A percentile compares a stretch with the other conserved stretches of the same genome.
phyloP scores from a whole-genome alignment of 2,329 filamentous ascomycete species.

The Microdochium bolleyi region DNA sequence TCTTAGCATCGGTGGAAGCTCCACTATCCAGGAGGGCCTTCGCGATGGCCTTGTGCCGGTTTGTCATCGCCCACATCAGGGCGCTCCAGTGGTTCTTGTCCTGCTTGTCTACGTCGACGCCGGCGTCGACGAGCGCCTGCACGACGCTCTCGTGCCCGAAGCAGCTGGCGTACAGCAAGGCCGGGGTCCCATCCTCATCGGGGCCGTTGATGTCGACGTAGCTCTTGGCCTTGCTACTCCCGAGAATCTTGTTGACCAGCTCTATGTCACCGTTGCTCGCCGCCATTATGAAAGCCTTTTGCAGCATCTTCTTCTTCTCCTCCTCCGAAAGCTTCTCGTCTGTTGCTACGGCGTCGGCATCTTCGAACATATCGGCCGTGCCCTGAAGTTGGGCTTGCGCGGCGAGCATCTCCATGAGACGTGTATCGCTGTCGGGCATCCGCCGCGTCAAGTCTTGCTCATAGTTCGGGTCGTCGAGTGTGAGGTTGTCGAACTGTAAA shows the following conservation, averaged over 20 bases:
- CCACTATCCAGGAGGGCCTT: slow-evolving; percentile 88
- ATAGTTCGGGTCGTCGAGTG: slow-evolving; percentile 70
- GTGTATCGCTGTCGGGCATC: slow-evolving; percentile 68
- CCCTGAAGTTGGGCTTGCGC: slow-evolving; percentile 83
- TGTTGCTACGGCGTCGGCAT: slow-evolving; percentile 71
- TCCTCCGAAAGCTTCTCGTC: slow-evolving; percentile 65
- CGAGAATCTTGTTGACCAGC: slow-evolving; percentile 67
- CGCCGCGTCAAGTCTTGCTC: slow-evolving; percentile 54
- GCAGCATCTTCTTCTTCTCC: slow-evolving; percentile 74
- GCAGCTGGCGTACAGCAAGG: slow-evolving; percentile 94
- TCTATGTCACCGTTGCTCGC: slow-evolving; percentile 91
- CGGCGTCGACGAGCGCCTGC: slow-evolving; percentile 71
- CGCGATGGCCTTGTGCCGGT: slow-evolving; percentile 90
- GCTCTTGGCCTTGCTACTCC: slow-evolving; percentile 62
- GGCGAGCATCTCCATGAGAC: slow-evolving; percentile 92
- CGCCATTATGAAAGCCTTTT: slow-evolving; percentile 87
- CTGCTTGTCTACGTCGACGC: slow-evolving; percentile 84
- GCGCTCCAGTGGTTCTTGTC: slow-evolving; percentile 97
- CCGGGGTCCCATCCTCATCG: slow-evolving; percentile 93
- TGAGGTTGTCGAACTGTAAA: slow-evolving; percentile 71
- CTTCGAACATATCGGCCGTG: slow-evolving; percentile 55
- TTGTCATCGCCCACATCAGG: slow-evolving; percentile 99
- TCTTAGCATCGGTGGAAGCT: slow-evolving; percentile 92
- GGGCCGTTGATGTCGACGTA: slow-evolving; percentile 80
- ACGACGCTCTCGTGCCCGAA: slow-evolving; percentile 94